Evolutionary conservation across 768 basidiomycete species (phyloP).

Genomic region (Panaeolus cyanescens): DNA sequence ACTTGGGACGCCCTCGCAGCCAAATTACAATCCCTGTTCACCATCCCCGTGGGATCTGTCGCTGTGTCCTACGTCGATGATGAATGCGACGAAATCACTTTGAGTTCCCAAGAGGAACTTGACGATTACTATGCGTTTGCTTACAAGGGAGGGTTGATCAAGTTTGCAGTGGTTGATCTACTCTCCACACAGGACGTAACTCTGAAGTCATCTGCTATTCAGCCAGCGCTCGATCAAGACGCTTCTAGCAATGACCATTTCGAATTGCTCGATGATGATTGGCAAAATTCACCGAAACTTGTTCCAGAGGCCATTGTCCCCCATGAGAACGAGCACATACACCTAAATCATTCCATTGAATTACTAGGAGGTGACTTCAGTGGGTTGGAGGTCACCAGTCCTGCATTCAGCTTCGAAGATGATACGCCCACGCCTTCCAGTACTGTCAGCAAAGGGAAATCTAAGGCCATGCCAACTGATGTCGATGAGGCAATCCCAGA

Average conservation of each 20-base stretch:
- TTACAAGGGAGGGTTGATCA: constrained; percentile 40
- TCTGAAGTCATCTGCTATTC: constrained; percentile 25
- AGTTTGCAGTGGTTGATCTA: constrained; percentile 68
- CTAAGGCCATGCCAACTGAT: constrained; percentile 32
- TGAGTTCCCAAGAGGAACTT: constrained; percentile 79
- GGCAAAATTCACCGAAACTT: constrained; percentile 56
- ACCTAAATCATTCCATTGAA: constrained; percentile 69
- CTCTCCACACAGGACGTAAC: constrained; percentile 31
- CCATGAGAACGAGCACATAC: constrained; percentile 28
- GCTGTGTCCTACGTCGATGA: constrained; percentile 73
- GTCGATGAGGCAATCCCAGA: too few relatives aligned
- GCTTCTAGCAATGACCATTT: constrained; percentile 53
- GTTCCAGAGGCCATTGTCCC: constrained; percentile 42
- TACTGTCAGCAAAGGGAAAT: constrained; percentile 51
- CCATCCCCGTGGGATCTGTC: constrained; percentile 57
- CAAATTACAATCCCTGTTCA: constrained; percentile 52
- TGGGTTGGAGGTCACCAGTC: constrained; percentile 22
- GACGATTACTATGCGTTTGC: constrained; percentile 61
- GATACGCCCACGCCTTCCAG: constrained; percentile 31
- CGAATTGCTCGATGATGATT: constrained; percentile 58
- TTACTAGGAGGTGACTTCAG: constrained; percentile 42
- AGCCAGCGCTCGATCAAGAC: constrained; percentile 46
- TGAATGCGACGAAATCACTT: constrained; percentile 76
- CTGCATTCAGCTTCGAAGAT: constrained; percentile 28
- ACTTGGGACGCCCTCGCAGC: constrained; percentile 58